Evolutionary conservation across 768 basidiomycete species (phyloP).

Genomic region (Hysterangium stoloniferum): DNA sequence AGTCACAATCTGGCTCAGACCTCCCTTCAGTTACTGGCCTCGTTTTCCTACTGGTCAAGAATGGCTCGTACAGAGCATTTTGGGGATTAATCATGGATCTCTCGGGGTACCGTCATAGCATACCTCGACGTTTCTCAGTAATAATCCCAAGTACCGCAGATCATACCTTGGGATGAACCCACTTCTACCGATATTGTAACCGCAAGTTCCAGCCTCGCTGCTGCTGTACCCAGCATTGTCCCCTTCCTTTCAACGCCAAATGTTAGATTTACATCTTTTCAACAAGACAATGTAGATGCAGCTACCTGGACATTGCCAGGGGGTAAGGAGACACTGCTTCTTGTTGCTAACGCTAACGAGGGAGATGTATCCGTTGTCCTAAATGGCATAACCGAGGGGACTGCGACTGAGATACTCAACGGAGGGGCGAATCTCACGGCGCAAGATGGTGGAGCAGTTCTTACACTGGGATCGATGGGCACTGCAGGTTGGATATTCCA

Average conservation of each 20-base stretch:
- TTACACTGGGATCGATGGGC: not conserved
- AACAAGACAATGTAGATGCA: conserved; percentile 1
- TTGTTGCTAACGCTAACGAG: conserved; percentile 2
- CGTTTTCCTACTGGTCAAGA: conserved; percentile 61
- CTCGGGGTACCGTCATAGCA: conserved; percentile 27
- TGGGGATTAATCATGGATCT: conserved; percentile 66
- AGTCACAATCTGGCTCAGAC: not conserved
- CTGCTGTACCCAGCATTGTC: not conserved
- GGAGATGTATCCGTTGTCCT: conserved; percentile 1
- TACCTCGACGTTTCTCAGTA: not conserved
- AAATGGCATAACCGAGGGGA: conserved; percentile 1
- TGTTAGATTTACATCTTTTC: not conserved
- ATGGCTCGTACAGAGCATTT: conserved; percentile 54
- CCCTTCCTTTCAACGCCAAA: conserved; percentile 5
- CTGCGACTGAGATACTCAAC: conserved; percentile 3
- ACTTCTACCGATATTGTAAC: conserved; percentile 4
- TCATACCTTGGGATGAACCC: conserved; percentile 7
- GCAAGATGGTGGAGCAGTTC: not conserved
- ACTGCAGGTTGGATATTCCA: conserved; percentile 7
- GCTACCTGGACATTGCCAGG: not conserved
- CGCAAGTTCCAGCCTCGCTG: conserved; percentile 3
- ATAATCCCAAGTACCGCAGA: not conserved
- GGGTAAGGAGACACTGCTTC: not conserved
- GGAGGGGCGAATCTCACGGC: not conserved
- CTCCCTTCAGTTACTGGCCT: conserved; percentile 39